Evolutionary conservation across 495 filamentous ascomycete species (phyloP), one percentile per base, ranked within the genome.

Genomic region (Tirmania nivea): DNA sequence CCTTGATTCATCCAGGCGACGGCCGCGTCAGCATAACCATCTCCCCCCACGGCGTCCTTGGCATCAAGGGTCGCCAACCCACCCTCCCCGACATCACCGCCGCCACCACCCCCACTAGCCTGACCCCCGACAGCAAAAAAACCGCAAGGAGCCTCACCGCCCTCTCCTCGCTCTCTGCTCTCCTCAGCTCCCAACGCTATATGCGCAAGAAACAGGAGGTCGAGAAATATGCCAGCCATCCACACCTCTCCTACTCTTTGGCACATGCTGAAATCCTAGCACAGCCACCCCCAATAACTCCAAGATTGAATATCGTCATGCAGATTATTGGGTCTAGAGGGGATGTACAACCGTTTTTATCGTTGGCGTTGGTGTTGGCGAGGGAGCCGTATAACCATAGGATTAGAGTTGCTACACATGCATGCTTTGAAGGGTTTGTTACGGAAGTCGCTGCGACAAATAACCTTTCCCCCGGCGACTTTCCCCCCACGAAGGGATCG

Each of bases 321-420:
- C 84, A 85, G 71, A 81, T 87, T 7, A 83, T 87, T 52, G 83
- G 83, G 0, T 81, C 77, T 8, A 60, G 83, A 50, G 83, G 83
- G 8, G 83, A 87, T 62, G 80, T 84, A 34, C 83, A 87, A 59
- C 83, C 83, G 0, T 87, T 86, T 54, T 65, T 87, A 5, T 76
- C 78, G 48, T 67, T 87, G 35, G 80, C 81, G 9, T 78, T 80
- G 63, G 70, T 80, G 5, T 68, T 87, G 14, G 76, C 78, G 54
- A 73, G 79, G 60, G 68, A 77, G 37, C 48, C 48, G 1, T 76
- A 80, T 34, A 81, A 81, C 0, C 81, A 85, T 64, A 68, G 79
- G 0, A 80, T 85, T 7, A 69, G 81, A 8, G 68, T 85, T 12
- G 81, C 81, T 1, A 83, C 81, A 0, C 81, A 85, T 56, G 70